These are phyloP conservation scores for Macaranga tanarius DNA, from an alignment of 441 rosid genomes.

Conservation along the genomic window DNA sequence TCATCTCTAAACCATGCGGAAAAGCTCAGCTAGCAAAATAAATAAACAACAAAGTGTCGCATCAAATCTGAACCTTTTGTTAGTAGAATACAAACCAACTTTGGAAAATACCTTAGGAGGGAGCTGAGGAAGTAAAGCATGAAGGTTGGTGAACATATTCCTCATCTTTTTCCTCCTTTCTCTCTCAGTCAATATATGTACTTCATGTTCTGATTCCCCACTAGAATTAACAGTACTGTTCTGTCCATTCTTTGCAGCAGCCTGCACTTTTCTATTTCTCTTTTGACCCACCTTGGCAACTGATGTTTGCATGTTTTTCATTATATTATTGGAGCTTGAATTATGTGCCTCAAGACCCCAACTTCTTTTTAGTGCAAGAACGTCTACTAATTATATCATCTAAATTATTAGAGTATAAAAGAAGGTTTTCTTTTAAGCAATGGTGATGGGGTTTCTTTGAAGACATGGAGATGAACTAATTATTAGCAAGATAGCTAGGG, in stretches of 20 bases:
- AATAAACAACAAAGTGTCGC: no score
- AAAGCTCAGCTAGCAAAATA: no score
- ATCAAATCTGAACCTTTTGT: no score
- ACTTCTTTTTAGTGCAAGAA: background rate
- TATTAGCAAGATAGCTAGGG: no score
- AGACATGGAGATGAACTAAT: constrained; percentile 1
- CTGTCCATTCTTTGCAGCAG: constrained; percentile 7
- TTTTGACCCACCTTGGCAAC: constrained; percentile 16
- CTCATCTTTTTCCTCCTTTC: constrained; percentile 71
- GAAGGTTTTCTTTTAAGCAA: constrained; percentile 5
- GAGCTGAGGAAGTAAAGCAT: constrained; percentile 57
- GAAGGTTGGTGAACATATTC: constrained; percentile 55
- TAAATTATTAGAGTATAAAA: constrained; percentile 9
- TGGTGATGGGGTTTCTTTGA: background rate
- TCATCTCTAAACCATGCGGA: no score
- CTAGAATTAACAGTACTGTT: background rate
- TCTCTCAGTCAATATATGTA: constrained; percentile 60
- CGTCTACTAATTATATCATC: background rate
- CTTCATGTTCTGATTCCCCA: constrained; percentile 44
- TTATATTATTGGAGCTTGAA: constrained; percentile 18
- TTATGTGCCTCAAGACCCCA: constrained; percentile 12
- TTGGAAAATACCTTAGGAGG: constrained; percentile 40
- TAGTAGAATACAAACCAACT: no score
- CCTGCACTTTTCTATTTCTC: constrained; percentile 28
- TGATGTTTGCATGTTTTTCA: constrained; percentile 5